Conservation (phyloP, 148 eudicot genomes). For the Vaccinium darrowii region DNA sequence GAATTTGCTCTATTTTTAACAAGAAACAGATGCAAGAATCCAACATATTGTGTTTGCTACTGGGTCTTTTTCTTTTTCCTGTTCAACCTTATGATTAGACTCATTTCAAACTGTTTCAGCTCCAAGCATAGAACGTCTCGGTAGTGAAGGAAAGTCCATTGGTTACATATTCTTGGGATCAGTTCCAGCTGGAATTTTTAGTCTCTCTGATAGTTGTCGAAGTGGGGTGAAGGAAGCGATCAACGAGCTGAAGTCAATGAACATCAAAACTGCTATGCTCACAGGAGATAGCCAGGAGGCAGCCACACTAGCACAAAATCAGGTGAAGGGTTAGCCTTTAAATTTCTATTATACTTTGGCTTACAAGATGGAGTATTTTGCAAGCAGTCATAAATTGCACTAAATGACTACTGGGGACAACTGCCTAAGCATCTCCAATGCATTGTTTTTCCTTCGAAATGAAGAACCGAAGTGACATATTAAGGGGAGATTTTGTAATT, state of each 20-base stretch:
- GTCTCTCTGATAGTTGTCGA: constrained; percentile 77
- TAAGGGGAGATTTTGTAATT: no score
- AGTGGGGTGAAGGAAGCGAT: constrained; percentile 78
- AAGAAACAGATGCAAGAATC: neutral
- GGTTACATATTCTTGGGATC: constrained; percentile 64
- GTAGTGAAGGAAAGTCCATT: constrained; percentile 54
- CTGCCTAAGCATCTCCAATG: no score
- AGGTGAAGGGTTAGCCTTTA: constrained; percentile 33
- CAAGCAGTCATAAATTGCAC: neutral
- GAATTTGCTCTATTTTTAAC: neutral
- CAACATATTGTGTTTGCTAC: neutral
- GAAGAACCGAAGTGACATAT: no score
- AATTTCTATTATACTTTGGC: neutral
- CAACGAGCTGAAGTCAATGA: constrained; percentile 65
- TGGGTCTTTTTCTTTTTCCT: neutral
- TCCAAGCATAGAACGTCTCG: constrained; percentile 35
- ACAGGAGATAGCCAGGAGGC: constrained; percentile 82
- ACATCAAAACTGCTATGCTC: constrained; percentile 75
- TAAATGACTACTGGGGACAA: neutral
- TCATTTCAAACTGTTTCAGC: constrained; percentile 33
- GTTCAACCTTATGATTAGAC: neutral
- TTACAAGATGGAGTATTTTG: neutral
- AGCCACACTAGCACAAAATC: constrained; percentile 69
- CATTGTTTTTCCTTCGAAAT: no score
- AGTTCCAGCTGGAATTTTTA: constrained; percentile 56